These are phyloP conservation scores for Lasiosphaeria ovina DNA, from an alignment of 495 filamentous ascomycete genomes.

Conservation along the genomic window DNA sequence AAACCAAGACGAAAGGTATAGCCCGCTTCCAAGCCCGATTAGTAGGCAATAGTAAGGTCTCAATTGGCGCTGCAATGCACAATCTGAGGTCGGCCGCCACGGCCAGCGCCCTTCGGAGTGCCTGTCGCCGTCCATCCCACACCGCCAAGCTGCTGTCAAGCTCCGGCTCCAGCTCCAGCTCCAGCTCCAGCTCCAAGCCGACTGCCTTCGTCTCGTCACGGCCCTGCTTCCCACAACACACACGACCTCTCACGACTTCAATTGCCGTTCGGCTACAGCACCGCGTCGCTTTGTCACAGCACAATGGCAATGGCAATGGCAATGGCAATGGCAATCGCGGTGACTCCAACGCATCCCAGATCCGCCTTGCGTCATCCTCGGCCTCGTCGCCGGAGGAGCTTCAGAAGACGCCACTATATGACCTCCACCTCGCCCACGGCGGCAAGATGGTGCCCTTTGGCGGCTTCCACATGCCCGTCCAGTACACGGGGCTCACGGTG, in stretches of 20 bases:
- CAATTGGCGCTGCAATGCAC: conserved; percentile 21
- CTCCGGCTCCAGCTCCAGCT: neutral
- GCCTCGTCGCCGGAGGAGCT: conserved; percentile 35
- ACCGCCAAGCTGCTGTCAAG: conserved; percentile 6
- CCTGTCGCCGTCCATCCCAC: conserved; percentile 13
- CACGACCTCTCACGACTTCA: no score
- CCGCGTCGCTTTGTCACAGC: no score
- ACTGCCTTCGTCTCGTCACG: neutral
- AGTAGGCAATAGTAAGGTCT: no score
- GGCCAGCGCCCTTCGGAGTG: conserved; percentile 21
- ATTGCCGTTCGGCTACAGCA: no score
- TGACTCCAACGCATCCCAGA: conserved; percentile 4
- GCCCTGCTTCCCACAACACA: neutral
- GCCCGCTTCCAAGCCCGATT: no score
- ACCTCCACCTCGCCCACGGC: conserved; percentile 74
- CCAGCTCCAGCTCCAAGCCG: neutral
- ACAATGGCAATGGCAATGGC: no score
- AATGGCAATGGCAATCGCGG: neutral
- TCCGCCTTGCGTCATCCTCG: conserved; percentile 32
- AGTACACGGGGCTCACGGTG: conserved; percentile 73
- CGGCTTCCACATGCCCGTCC: conserved; percentile 89
- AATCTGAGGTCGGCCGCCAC: conserved; percentile 16
- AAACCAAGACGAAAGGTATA: no score
- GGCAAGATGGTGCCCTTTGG: conserved; percentile 98
- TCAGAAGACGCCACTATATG: conserved; percentile 75